These are phyloP conservation scores for Zymoseptoria ardabiliae DNA, from an alignment of 2,329 filamentous ascomycete genomes.

Conservation along the genomic window DNA sequence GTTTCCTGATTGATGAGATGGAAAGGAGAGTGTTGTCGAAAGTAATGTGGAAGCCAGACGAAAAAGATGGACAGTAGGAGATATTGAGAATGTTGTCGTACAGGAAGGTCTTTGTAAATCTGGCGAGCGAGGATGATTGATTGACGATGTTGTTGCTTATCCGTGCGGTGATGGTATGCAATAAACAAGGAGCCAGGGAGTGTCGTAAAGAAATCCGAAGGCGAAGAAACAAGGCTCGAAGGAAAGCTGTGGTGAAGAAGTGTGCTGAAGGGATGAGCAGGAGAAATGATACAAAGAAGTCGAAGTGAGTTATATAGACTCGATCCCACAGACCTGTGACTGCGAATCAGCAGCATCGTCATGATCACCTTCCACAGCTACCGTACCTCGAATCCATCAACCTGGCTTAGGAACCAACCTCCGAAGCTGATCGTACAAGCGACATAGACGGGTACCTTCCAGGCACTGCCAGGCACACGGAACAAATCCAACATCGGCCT, in stretches of 20 bases:
- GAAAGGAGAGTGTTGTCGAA: background rate
- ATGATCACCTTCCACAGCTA: background rate
- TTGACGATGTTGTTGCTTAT: background rate
- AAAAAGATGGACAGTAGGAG: constrained; percentile 6
- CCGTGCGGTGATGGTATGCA: background rate
- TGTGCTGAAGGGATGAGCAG: background rate
- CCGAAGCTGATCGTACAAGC: background rate
- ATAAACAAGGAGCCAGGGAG: background rate
- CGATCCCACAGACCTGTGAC: background rate
- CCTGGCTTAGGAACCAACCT: background rate
- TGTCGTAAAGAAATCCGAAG: background rate
- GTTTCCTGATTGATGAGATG: constrained; percentile 13
- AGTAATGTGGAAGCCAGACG: constrained; percentile 4
- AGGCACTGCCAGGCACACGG: background rate
- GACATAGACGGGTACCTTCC: background rate
- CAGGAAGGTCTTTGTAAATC: background rate
- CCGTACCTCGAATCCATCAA: background rate
- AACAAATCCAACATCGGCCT: background rate
- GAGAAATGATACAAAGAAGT: background rate
- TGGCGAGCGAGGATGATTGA: background rate
- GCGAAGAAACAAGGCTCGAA: background rate
- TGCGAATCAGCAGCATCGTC: background rate
- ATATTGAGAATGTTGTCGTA: constrained; percentile 6
- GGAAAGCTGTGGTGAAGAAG: background rate
- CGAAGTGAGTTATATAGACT: background rate